Evolutionary conservation across 2,329 filamentous ascomycete species (phyloP).

Genomic region (Curvularia verruculosa): DNA sequence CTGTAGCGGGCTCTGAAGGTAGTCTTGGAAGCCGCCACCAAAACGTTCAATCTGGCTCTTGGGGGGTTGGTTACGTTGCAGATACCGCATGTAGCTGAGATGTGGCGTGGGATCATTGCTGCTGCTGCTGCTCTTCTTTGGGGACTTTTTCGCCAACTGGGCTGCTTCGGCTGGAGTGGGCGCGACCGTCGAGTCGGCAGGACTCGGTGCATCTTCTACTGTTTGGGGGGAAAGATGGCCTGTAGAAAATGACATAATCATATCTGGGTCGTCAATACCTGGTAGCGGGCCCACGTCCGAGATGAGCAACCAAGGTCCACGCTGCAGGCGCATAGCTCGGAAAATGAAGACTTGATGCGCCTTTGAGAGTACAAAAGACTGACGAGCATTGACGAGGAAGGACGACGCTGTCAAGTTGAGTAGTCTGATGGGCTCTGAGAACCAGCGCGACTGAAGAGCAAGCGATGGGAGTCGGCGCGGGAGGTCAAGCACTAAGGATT

Average conservation of each 20-base stretch:
- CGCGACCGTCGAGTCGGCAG: constrained; percentile 34
- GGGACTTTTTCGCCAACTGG: constrained; percentile 42
- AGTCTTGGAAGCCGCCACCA: constrained; percentile 82
- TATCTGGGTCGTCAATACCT: constrained; percentile 51
- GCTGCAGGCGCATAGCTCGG: constrained; percentile 63
- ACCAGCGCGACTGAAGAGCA: constrained; percentile 65
- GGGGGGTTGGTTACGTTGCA: constrained; percentile 80
- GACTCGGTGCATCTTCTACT: constrained; percentile 47
- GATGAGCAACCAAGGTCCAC: constrained; percentile 65
- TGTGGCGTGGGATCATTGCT: constrained; percentile 65
- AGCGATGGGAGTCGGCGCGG: constrained; percentile 64
- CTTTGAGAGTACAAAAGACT: constrained; percentile 64
- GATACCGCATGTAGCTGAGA: constrained; percentile 79
- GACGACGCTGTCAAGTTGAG: constrained; percentile 59
- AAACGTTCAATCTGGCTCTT: constrained; percentile 68
- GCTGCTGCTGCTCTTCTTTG: constrained; percentile 55
- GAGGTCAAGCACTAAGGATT: constrained; percentile 57
- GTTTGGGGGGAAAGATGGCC: constrained; percentile 52
- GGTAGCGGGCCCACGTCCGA: constrained; percentile 64
- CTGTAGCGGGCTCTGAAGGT: constrained; percentile 91
- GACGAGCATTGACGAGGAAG: constrained; percentile 65
- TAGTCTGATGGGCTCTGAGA: constrained; percentile 66
- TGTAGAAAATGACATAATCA: constrained; percentile 45
- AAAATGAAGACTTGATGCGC: constrained; percentile 63
- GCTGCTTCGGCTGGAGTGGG: constrained; percentile 75